Evolutionary conservation across 805 yeast genomes (phyloP).

Genomic region (Tetrapisispora namnaoensis): DNA sequence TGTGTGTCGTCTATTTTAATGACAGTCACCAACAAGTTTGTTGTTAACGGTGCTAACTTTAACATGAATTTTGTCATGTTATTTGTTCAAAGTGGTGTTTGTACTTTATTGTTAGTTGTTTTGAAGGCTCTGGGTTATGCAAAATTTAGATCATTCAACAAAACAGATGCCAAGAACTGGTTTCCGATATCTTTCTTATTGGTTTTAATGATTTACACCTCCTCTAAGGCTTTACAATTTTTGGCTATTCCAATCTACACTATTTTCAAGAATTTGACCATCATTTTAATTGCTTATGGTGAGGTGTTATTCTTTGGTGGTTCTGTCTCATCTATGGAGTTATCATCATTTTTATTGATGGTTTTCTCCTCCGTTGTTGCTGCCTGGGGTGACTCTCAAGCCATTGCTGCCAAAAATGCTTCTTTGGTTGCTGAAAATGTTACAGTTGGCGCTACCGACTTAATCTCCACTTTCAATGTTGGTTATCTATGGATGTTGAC

Average conservation of each 20-base stretch:
- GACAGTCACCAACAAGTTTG: conserved; percentile 97
- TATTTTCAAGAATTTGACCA: conserved; percentile 90
- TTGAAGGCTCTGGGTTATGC: conserved; percentile 64
- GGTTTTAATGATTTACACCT: conserved; percentile 89
- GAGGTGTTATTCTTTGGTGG: conserved; percentile 96
- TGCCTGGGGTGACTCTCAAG: conserved; percentile 67
- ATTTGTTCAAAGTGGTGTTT: conserved; percentile 78
- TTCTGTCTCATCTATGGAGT: conserved; percentile 71
- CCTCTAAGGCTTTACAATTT: conserved; percentile 83
- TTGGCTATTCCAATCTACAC: conserved; percentile 90
- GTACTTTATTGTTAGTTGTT: conserved; percentile 57
- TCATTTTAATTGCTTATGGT: conserved; percentile 91
- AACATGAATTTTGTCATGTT: conserved; percentile 79
- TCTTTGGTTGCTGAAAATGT: conserved; percentile 15
- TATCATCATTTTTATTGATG: conserved; percentile 83
- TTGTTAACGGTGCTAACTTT: conserved; percentile 60
- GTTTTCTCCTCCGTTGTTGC: conserved; percentile 95
- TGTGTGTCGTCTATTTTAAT: conserved; percentile 90
- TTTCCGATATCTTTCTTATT: conserved; percentile 81
- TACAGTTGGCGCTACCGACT: conserved; percentile 4
- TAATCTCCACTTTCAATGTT: conserved; percentile 33
- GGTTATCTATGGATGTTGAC: conserved; percentile 97
- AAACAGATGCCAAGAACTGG: conserved; percentile 86
- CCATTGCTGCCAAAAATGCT: conserved; percentile 23
- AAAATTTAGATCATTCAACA: conserved; percentile 73